phyloP scores from a whole-genome alignment of 2,329 filamentous ascomycete species.

The Fusarium sp. region DNA sequence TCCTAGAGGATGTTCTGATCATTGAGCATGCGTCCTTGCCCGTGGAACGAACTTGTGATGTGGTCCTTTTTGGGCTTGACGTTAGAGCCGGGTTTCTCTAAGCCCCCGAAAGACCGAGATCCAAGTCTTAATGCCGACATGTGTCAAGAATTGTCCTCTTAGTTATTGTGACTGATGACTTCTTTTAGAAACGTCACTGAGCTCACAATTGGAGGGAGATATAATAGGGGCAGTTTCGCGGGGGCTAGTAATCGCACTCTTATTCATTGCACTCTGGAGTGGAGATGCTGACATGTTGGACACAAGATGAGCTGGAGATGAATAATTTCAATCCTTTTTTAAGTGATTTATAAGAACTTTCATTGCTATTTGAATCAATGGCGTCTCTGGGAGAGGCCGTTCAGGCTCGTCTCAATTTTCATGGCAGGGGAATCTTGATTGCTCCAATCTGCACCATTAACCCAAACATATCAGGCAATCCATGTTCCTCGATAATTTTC shows the following conservation, averaged over 20 bases:
- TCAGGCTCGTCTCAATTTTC: fast-evolving
- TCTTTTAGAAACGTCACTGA: not conserved
- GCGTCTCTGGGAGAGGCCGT: not conserved
- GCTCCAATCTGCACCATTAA: not conserved
- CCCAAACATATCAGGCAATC: not conserved
- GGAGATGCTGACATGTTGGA: not conserved
- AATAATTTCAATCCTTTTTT: not conserved
- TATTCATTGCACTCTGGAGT: no score
- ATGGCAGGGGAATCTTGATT: not conserved
- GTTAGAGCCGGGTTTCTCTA: not conserved
- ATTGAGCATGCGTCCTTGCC: not conserved
- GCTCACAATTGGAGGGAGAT: not conserved
- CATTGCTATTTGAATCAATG: fast-evolving
- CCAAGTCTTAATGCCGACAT: not conserved
- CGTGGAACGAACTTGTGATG: not conserved
- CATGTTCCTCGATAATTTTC: not conserved
- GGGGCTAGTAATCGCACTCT: not conserved
- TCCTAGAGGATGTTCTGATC: not conserved
- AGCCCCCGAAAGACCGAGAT: not conserved
- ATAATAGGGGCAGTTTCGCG: not conserved
- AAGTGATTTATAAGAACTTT: not conserved
- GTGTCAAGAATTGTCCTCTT: not conserved
- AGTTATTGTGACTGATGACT: not conserved
- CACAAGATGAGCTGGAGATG: not conserved
- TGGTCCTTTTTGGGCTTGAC: not conserved